Evolutionary conservation across 352 stramenopile genomes (phyloP), one percentile per base, ranked within the genome.

Genomic region (Thalassiosira pacifica): DNA sequence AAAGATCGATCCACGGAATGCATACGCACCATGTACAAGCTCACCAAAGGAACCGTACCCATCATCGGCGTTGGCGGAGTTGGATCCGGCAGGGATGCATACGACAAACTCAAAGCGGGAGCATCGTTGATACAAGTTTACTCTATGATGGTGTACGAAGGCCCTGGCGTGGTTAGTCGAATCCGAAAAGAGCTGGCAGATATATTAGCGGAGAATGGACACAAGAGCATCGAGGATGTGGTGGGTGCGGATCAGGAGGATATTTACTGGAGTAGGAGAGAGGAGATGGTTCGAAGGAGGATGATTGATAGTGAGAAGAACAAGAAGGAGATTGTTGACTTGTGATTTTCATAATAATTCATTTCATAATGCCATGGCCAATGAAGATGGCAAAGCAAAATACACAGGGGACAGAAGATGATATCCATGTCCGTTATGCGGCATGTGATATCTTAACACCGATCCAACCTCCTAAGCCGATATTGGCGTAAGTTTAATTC

Each of bases 71-170:
- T 99, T 4, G 98, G 93, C 13, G 93, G 93, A 10, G 79, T 96
- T 19, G 79, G 77, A 18, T 91, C 76, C 19, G 90, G 76, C 9
- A 88, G 98, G 72, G 97, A 99, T 86, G 98, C 96, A 0, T 99
- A 98, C 84, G 98, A 99, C 48, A 99, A 99, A 93, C 97, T 99
- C 64, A 95, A 94, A 32, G 98, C 98, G 6, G 98, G 98, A 32
- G 98, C 98, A 8, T 98, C 75, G 27, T 52, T 94, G 26, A 76
- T 94, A 24, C 87, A 94, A 80, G 68, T 94, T 11, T 94, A 94
- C 57, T 89, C 66, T 64, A 85, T 89, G 55, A 91, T 94, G 88
- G 86, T 93, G 11, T 93, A 93, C 67, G 75, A 93, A 75, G 91
- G 91, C 19, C 89, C 91, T 2, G 91, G 91, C 29, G 55, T 93